These are phyloP conservation scores for Peronospora belbahrii DNA, from an alignment of 352 stramenopile genomes.

Conservation along the genomic window DNA sequence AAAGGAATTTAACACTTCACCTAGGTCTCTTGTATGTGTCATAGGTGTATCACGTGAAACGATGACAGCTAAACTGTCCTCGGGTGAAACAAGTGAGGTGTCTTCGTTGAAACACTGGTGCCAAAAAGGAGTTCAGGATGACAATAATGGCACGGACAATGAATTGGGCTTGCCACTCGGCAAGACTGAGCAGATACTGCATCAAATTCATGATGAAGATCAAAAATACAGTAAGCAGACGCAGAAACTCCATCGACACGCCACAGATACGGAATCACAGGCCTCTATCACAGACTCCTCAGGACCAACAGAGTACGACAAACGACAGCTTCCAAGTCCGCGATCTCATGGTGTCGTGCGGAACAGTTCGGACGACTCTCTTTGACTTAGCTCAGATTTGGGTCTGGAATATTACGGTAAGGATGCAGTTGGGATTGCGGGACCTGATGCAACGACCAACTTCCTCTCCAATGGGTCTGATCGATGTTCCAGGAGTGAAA, in stretches of 20 bases:
- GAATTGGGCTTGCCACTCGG: slow-evolving; percentile 27
- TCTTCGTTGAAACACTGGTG: slow-evolving; percentile 15
- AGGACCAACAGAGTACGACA: slow-evolving; percentile 1
- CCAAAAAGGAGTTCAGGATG: not conserved
- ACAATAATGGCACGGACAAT: slow-evolving; percentile 21
- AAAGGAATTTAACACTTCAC: not conserved
- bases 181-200: slow-evolving; percentile 27
- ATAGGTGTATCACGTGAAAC: slow-evolving; percentile 19
- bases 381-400: slow-evolving; percentile 40
- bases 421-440: not conserved
- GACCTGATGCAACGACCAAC: slow-evolving; percentile 6
- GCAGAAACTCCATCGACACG: slow-evolving; percentile 20
- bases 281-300: not conserved
- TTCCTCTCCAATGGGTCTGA: slow-evolving; percentile 18
- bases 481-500: slow-evolving; percentile 4
- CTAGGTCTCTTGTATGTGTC: slow-evolving; percentile 6
- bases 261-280: not conserved
- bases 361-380: slow-evolving; percentile 28
- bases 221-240: slow-evolving; percentile 23
- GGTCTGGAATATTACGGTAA: slow-evolving; percentile 20
- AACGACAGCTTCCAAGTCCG: slow-evolving; percentile 4
- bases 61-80: slow-evolving; percentile 10
- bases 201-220: slow-evolving; percentile 13
- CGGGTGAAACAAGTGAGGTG: slow-evolving; percentile 1
- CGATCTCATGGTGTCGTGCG: slow-evolving; percentile 13